A percentile compares a stretch with the other conserved stretches of the same genome.
phyloP scores from a whole-genome alignment of 768 basidiomycete species.

The Suillus alpinus region DNA sequence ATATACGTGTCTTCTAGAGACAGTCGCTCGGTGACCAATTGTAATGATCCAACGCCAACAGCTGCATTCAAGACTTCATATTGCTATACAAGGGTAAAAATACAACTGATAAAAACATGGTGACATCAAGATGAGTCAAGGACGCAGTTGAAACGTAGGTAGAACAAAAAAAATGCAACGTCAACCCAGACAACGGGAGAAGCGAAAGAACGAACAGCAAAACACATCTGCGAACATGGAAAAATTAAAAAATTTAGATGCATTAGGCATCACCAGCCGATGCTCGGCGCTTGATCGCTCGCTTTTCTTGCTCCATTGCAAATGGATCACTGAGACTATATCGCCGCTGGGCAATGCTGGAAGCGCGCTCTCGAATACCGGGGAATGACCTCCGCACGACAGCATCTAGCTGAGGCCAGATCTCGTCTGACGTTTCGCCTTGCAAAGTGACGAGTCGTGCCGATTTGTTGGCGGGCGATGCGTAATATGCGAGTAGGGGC shows the following conservation, averaged over 20 bases:
- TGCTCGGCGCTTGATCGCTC: conserved; percentile 11
- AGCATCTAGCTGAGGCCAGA: conserved; percentile 80
- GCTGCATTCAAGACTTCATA: background rate
- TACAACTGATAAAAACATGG: background rate
- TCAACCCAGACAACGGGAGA: background rate
- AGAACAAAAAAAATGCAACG: background rate
- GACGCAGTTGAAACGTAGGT: background rate
- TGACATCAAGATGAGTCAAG: background rate
- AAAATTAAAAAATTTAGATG: background rate
- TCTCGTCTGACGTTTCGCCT: conserved; percentile 82
- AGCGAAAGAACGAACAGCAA: background rate
- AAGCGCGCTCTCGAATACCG: conserved; percentile 48
- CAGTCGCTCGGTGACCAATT: background rate
- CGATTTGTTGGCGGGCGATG: conserved; percentile 33
- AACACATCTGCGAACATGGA: background rate
- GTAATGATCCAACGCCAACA: background rate
- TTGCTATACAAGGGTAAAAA: background rate
- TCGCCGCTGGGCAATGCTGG: conserved; percentile 40
- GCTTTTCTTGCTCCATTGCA: conserved; percentile 25
- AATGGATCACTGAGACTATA: conserved; percentile 57
- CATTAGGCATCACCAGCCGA: conserved; percentile 12
- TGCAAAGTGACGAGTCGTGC: conserved; percentile 54
- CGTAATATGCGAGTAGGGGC: conserved; percentile 76
- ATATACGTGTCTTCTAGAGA: background rate
- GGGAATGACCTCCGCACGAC: conserved; percentile 60